Conservation (phyloP, 2,329 filamentous ascomycete species). For the Hypomyces rosellus region DNA sequence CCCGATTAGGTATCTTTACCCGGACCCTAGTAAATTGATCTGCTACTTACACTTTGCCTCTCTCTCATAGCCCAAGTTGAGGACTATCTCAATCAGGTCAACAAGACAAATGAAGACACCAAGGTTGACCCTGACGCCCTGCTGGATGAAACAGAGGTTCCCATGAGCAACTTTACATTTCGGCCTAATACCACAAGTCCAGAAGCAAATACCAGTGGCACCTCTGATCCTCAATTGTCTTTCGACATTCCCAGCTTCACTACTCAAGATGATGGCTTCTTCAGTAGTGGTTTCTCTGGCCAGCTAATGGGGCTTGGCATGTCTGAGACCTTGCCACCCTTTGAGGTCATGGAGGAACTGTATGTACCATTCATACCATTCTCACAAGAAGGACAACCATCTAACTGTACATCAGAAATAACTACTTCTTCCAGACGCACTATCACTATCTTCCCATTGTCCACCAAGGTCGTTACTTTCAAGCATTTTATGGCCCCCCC, state of each 20-base stretch:
- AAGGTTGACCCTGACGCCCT: slow-evolving; percentile 1
- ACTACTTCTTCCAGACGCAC: slow-evolving; percentile 68
- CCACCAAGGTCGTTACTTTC: slow-evolving; percentile 68
- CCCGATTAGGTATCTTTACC: slow-evolving; percentile 62
- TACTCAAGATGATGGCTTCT: slow-evolving; percentile 9
- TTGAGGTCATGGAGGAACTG: slow-evolving; percentile 78
- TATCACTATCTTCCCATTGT: slow-evolving; percentile 71
- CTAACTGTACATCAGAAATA: slow-evolving; percentile 44
- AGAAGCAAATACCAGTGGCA: slow-evolving; percentile 9
- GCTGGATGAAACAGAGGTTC: slow-evolving; percentile 5
- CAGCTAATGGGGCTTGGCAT: slow-evolving; percentile 70
- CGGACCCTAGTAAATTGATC: neutral
- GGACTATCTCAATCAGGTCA: slow-evolving; percentile 64
- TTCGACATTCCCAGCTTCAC: slow-evolving; percentile 15
- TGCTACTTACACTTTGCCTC: neutral
- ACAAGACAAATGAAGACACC: slow-evolving; percentile 25
- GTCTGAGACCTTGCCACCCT: slow-evolving; percentile 72
- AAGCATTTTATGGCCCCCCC: slow-evolving; percentile 64
- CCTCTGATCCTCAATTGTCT: slow-evolving; percentile 10
- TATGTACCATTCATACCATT: slow-evolving; percentile 35
- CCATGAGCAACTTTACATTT: slow-evolving; percentile 11
- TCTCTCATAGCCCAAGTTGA: slow-evolving; percentile 65
- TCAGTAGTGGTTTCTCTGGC: slow-evolving; percentile 8
- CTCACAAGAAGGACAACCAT: neutral
- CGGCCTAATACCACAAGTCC: slow-evolving; percentile 12